phyloP scores from a whole-genome alignment of 805 yeast species.

The Yarrowia sp. region DNA sequence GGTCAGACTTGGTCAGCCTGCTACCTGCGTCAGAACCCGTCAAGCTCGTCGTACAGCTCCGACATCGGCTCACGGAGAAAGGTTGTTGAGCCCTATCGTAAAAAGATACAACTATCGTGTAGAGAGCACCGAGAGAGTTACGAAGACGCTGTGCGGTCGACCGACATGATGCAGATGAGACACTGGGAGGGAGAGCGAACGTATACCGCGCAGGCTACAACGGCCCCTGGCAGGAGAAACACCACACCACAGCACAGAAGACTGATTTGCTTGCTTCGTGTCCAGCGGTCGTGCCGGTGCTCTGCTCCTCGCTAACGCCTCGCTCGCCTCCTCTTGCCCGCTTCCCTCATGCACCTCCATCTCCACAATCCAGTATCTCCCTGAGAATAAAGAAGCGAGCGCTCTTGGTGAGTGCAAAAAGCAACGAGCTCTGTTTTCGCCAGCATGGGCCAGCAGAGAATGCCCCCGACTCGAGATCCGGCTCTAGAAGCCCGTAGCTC shows the following conservation, averaged over 20 bases:
- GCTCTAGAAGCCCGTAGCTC: too few species aligned
- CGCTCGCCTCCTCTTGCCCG: slow-evolving; percentile 15
- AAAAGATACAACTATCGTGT: too few species aligned
- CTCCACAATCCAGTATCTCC: slow-evolving; percentile 21
- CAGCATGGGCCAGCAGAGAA: too few species aligned
- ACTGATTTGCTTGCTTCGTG: too few species aligned
- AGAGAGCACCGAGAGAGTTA: background rate
- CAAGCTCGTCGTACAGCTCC: slow-evolving; percentile 17
- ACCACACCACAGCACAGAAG: too few species aligned
- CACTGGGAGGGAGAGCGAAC: background rate
- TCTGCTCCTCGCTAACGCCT: background rate
- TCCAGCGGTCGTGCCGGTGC: too few species aligned
- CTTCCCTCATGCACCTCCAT: slow-evolving; percentile 1
- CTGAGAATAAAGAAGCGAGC: slow-evolving; percentile 11
- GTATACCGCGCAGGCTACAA: too few species aligned
- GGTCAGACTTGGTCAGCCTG: slow-evolving; percentile 9
- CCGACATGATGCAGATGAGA: background rate
- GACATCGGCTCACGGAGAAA: slow-evolving; percentile 27
- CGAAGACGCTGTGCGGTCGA: too few species aligned
- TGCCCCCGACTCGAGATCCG: too few species aligned
- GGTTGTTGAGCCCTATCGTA: slow-evolving; percentile 21
- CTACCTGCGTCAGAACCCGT: slow-evolving; percentile 3
- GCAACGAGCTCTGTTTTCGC: slow-evolving; percentile 1
- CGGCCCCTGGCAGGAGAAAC: too few species aligned
- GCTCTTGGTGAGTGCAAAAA: background rate